Evolutionary conservation across 306 rosid species (phyloP).

Genomic region (Prunus dulcis): DNA sequence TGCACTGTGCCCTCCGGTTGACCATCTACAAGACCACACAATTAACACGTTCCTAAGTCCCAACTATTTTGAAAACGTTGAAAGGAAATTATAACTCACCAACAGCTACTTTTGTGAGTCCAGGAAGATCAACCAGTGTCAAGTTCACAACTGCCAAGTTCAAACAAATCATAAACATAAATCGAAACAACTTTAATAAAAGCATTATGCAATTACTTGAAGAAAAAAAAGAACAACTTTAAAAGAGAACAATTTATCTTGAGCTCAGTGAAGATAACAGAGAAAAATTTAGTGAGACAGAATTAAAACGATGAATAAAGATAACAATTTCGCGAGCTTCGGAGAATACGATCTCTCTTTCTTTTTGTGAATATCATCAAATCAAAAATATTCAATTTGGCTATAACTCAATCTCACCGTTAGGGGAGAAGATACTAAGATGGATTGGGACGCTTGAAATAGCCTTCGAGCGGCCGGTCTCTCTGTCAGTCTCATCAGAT

Average conservation of each 20-base stretch:
- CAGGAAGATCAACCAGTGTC: conserved; percentile 49
- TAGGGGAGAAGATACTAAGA: conserved; percentile 47
- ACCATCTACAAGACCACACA: conserved; percentile 33
- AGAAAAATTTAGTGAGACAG: neutral
- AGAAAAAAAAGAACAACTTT: neutral
- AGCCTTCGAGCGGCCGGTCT: conserved; percentile 36
- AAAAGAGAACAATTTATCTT: neutral
- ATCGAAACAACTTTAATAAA: neutral
- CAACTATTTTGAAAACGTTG: neutral
- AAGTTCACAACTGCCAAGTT: conserved; percentile 40
- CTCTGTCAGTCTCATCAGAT: conserved; percentile 45
- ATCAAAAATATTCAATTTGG: neutral
- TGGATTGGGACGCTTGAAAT: conserved; percentile 45
- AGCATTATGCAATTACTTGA: neutral
- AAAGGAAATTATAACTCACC: conserved; percentile 23
- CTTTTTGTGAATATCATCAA: neutral
- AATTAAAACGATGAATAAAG: neutral
- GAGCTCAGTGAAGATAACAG: neutral
- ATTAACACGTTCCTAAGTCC: neutral
- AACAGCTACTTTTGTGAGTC: conserved; percentile 49
- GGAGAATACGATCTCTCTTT: neutral
- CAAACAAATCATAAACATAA: neutral
- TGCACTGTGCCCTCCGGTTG: conserved; percentile 40
- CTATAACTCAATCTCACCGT: conserved; percentile 19
- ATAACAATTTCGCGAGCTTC: neutral